A percentile compares a stretch with the other conserved stretches of the same genome.
Conservation (phyloP, 176 grass and related monocot genomes). For the Aechmea fasciata region DNA sequence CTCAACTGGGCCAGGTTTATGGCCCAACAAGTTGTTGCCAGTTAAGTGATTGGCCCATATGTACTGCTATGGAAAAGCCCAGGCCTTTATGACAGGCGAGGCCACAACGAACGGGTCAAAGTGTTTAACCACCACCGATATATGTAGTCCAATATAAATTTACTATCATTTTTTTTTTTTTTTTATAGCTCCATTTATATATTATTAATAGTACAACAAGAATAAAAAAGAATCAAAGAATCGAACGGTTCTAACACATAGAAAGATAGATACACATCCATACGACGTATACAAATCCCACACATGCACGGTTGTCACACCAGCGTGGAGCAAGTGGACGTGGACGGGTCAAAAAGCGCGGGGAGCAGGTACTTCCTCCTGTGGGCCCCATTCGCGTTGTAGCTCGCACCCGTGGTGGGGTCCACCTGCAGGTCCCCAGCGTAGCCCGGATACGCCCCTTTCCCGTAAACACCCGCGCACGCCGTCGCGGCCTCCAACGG, state of each 20-base stretch:
- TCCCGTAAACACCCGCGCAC: slow-evolving; percentile 11
- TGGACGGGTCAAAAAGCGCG: slow-evolving; percentile 12
- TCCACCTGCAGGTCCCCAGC: slow-evolving; percentile 25
- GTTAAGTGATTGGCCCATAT: too few species aligned
- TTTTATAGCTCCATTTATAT: too few species aligned
- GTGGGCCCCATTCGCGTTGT: slow-evolving; percentile 25
- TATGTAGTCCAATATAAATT: too few species aligned
- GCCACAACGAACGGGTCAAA: too few species aligned
- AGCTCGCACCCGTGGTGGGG: slow-evolving; percentile 23
- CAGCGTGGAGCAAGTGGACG: slow-evolving; percentile 33
- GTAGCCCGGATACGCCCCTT: slow-evolving; percentile 29
- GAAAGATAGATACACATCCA: background rate
- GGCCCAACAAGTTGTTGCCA: too few species aligned
- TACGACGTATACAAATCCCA: background rate
- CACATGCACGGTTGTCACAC: slow-evolving; percentile 1
- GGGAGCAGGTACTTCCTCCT: slow-evolving; percentile 33
- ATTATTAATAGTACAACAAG: too few species aligned
- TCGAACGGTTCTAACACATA: background rate
- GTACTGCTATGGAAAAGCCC: too few species aligned
- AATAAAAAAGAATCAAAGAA: background rate
- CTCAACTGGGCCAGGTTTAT: too few species aligned
- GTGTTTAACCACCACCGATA: too few species aligned
- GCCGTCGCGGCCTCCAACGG: slow-evolving; percentile 23
- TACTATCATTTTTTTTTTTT: too few species aligned
- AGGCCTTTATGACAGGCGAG: too few species aligned